Evolutionary conservation across 805 yeast species (phyloP), one percentile per base, ranked within the genome.

Genomic region (Ogataea angusta): DNA sequence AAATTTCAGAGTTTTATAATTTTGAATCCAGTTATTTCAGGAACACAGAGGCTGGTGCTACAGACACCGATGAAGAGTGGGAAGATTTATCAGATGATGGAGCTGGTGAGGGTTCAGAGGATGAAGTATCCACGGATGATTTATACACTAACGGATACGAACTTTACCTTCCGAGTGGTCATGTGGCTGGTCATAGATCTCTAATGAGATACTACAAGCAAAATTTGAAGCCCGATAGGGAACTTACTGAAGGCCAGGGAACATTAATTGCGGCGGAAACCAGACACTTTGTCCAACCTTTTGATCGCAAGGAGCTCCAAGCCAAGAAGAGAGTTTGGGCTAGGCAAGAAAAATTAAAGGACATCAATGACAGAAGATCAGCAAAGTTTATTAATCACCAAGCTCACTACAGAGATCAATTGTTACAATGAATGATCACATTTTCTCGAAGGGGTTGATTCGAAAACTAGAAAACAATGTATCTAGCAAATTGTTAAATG

Each of bases 1-100:
- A 82, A 55, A 72, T 91, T 31, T 75, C 89, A 0, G 82, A 79
- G 29, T 93, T 83, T 57, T 93, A 93, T 59, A 96, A 91, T 59
- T 90, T 87, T 64, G 69, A 82, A 3, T 72, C 86, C 1, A 70
- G 89, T 1, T 80, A 80, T 27, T 58, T 50, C 5, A 55, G 45
- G 1, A 66, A 57, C n/a, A 64, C 62, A 12, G 65, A 56, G 3
- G 60, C 39, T 10, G 55, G 54, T 10, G 58, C 42, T 13, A 19
- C 8, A 7, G 63, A 44, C 31, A 74, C 68, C 40, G 62, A 52
- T 10, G 61, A 47, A 10, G 66, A 58, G 17, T 62, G 66, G 67
- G 60, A 56, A 30, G 66, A 61, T 34, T 62, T 59, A 16, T 58
- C 51, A 4, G 55, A 39, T 12, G 52, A 49, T 16, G 64, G 49